These are phyloP conservation scores for Herpotrichia juniperi DNA, from an alignment of 2,329 filamentous ascomycete genomes.

Conservation along the genomic window DNA sequence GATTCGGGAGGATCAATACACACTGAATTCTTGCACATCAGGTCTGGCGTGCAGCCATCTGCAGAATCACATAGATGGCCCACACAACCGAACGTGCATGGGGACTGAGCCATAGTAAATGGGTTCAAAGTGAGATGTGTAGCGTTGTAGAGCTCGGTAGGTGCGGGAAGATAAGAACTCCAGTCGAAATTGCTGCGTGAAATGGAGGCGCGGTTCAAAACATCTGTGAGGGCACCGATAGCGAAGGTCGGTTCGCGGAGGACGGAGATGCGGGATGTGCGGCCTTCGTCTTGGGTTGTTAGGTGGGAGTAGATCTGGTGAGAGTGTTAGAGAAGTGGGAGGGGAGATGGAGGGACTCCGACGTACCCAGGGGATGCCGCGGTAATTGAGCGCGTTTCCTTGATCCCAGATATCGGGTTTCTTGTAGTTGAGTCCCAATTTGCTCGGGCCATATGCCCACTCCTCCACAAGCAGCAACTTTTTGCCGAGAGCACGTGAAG, in stretches of 20 bases:
- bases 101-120: slow-evolving; percentile 32
- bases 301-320: slow-evolving; percentile 39
- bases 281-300: slow-evolving; percentile 31
- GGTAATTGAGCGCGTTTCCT: slow-evolving; percentile 41
- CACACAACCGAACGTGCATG: slow-evolving; percentile 38
- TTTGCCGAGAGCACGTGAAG: slow-evolving; percentile 28
- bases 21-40: slow-evolving; percentile 41
- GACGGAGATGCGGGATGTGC: slow-evolving; percentile 26
- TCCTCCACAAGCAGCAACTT: slow-evolving; percentile 44
- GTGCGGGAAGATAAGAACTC: slow-evolving; percentile 30
- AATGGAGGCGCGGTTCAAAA: slow-evolving; percentile 27
- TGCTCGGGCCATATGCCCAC: slow-evolving; percentile 35
- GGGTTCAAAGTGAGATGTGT: slow-evolving; percentile 34
- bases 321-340: not conserved
- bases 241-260: slow-evolving; percentile 25
- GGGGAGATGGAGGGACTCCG: not conserved
- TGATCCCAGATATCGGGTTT: slow-evolving; percentile 42
- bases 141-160: slow-evolving; percentile 24
- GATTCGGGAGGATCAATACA: slow-evolving; percentile 23
- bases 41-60: slow-evolving; percentile 31
- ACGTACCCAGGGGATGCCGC: slow-evolving; percentile 44
- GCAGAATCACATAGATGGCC: slow-evolving; percentile 36
- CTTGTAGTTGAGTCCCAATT: slow-evolving; percentile 34
- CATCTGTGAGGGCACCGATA: slow-evolving; percentile 28
- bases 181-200: slow-evolving; percentile 40